These are phyloP conservation scores for Pythium rhizo-oryzae DNA, from an alignment of 352 stramenopile species.

Conservation along the genomic window DNA sequence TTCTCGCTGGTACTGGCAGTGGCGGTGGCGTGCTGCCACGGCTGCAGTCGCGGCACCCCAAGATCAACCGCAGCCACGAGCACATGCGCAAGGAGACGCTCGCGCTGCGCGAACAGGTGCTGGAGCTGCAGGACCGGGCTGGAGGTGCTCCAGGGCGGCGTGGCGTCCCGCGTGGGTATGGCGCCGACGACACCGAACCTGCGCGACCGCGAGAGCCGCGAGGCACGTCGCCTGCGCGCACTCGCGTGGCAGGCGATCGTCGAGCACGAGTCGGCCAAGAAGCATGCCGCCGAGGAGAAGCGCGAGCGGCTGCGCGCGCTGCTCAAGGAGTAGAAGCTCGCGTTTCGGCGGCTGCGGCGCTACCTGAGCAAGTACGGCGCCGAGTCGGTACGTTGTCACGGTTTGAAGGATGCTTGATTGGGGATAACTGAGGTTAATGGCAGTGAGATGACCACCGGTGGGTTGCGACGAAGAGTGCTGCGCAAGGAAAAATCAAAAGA, in stretches of 20 bases:
- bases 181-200: conserved; percentile 4
- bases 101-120: conserved; percentile 25
- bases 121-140: conserved; percentile 36
- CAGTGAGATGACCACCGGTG: too few species aligned
- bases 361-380: conserved; percentile 25
- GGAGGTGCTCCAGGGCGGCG: conserved; percentile 31
- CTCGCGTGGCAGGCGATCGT: conserved; percentile 24
- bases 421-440: too few species aligned
- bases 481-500: too few species aligned
- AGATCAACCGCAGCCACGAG: conserved; percentile 38
- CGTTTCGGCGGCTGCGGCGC: conserved; percentile 19
- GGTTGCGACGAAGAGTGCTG: too few species aligned
- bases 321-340: conserved; percentile 26
- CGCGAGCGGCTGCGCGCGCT: conserved; percentile 20
- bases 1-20: too few species aligned
- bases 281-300: conserved; percentile 14
- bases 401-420: too few species aligned
- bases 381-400: conserved; percentile 12
- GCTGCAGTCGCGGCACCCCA: conserved; percentile 22
- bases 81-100: conserved; percentile 42
- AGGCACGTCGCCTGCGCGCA: conserved; percentile 10
- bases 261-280: conserved; percentile 20
- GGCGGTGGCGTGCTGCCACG: conserved; percentile 15
- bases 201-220: conserved; percentile 19
- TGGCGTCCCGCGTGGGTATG: conserved; percentile 17